phyloP scores from a whole-genome alignment of 1,284 basidiomycete species.

The Athelia psychrophila region DNA sequence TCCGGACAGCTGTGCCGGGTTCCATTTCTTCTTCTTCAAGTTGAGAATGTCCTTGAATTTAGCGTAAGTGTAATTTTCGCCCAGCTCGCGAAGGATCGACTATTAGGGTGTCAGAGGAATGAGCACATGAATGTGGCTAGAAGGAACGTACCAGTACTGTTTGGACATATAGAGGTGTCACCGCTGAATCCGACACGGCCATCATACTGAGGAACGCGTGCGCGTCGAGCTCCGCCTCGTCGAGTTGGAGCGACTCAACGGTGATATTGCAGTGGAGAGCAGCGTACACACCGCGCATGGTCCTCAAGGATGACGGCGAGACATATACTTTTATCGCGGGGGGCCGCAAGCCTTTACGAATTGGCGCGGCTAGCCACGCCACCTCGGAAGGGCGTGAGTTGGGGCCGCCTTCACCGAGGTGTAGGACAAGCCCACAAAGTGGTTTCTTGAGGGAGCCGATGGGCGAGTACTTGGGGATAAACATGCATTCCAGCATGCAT shows the following conservation, averaged over 20 bases:
- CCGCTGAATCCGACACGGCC: slow-evolving; percentile 57
- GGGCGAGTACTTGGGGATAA: slow-evolving; percentile 44
- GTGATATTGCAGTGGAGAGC: slow-evolving; percentile 44
- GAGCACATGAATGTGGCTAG: not conserved
- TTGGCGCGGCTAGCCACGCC: slow-evolving; percentile 51
- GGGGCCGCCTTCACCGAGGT: slow-evolving; percentile 65
- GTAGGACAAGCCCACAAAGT: slow-evolving; percentile 61
- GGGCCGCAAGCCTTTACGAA: slow-evolving; percentile 30
- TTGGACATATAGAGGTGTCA: slow-evolving; percentile 65
- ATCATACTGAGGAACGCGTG: slow-evolving; percentile 66
- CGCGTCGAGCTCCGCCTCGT: slow-evolving; percentile 63
- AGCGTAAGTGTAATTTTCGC: slow-evolving; percentile 41
- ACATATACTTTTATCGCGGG: slow-evolving; percentile 60
- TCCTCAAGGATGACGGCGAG: slow-evolving; percentile 57
- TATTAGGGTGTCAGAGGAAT: slow-evolving; percentile 10
- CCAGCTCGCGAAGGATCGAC: slow-evolving; percentile 44
- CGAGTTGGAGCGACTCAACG: slow-evolving; percentile 56
- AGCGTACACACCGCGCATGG: slow-evolving; percentile 55
- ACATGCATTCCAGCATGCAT: slow-evolving; percentile 63
- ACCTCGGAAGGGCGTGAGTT: slow-evolving; percentile 59
- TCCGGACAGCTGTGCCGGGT: slow-evolving; percentile 50
- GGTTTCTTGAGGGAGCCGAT: slow-evolving; percentile 54
- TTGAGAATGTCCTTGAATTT: slow-evolving; percentile 48
- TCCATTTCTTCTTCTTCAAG: slow-evolving; percentile 46
- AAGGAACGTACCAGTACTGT: slow-evolving; percentile 46